Evolutionary conservation across 495 filamentous ascomycete genomes (phyloP).

Genomic region (Sabuloglossum arenarium): DNA sequence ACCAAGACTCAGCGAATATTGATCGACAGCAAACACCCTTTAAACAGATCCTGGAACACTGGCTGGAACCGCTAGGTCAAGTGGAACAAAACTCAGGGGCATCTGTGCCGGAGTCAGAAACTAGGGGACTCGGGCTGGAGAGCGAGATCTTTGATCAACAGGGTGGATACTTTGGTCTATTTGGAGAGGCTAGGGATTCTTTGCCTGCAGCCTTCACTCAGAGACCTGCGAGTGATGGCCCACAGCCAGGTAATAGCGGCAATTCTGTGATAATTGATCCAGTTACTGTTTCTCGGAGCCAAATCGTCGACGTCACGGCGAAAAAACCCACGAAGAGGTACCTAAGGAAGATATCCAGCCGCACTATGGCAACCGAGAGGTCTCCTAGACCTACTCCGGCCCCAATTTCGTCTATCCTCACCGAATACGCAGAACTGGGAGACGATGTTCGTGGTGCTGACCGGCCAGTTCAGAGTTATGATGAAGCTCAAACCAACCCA

Average conservation of each 20-base stretch:
- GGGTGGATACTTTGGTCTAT: not conserved
- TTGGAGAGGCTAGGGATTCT: not conserved
- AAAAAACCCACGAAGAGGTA: not conserved
- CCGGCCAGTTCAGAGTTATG: not conserved
- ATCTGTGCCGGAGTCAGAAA: not conserved
- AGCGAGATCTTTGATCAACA: not conserved
- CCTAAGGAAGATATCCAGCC: not conserved
- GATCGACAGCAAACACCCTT: not conserved
- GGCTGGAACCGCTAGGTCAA: not conserved
- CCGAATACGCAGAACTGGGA: not conserved
- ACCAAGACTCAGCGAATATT: not conserved
- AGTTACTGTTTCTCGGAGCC: not conserved
- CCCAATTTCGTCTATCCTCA: not conserved
- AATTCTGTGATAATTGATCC: not conserved
- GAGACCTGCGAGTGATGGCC: not conserved
- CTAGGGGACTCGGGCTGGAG: not conserved
- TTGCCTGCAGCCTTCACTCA: not conserved
- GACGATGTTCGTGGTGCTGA: not conserved
- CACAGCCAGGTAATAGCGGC: not conserved
- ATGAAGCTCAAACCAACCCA: not conserved
- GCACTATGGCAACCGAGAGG: not conserved
- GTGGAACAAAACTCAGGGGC: not conserved
- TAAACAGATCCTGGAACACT: not conserved
- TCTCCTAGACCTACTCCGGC: not conserved
- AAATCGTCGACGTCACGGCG: not conserved